Evolutionary conservation across 345 rosid species (phyloP), one percentile per base, ranked within the genome.

Genomic region (Cardamine resedifolia): DNA sequence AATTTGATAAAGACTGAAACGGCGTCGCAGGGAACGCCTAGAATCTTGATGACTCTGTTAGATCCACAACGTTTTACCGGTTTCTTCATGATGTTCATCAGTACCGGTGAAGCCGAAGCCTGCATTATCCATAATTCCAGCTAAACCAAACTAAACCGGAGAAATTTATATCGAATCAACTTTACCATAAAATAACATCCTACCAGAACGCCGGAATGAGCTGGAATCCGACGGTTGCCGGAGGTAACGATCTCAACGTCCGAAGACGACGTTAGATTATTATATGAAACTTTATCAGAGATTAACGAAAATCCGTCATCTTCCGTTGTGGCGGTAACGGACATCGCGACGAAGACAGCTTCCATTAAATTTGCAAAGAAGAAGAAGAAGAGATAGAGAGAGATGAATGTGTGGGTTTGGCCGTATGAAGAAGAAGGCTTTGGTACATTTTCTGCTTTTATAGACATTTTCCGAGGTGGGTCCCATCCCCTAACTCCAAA

Each of bases 21-120:
- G 66, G 98, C 97, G 49, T 79, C 85, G 84, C 85, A 81, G 0
- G 97, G 96, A 33, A 93, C 98, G 26, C 98, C 97, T 27, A 85
- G 82, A 75, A 93, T 88, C 47, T 84, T 87, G 36, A 93, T 83
- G 72, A 83, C 58, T 70, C 57, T 80, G 64, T 72, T 81, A 10
- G 70, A 45, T 66, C 83, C 81, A 39, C 81, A 83, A 68, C 85
- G 88, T 83, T 82, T 86, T 16, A 41, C 61, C 9, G 90, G 92
- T 31, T 79, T 70, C 41, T 85, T 87, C 11, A 93, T 83, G 53
- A 87, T 58, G 73, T 74, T 86, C 76, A 83, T 90, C 66, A 93
- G 74, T 5, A 90, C 91, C 43, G 87, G 84, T 14, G 98, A 92
- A 24, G 65, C 96, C 6, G 85, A 83, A 15, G 85, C 96, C 98